Evolutionary conservation across 1,284 basidiomycete genomes (phyloP).

Genomic region (Austropuccinia psidii): DNA sequence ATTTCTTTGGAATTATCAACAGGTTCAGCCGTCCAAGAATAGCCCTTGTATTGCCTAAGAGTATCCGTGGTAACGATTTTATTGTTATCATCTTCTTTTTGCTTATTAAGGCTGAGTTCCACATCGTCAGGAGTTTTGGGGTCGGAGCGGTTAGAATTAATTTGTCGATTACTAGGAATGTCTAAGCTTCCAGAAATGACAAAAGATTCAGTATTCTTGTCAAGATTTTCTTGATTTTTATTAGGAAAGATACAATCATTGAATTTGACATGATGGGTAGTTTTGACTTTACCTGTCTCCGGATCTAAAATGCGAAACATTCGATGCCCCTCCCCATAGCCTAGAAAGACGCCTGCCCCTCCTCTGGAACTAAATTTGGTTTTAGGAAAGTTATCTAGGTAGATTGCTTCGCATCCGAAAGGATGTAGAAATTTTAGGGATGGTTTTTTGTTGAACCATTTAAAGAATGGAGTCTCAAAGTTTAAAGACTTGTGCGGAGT

Average conservation of each 20-base stretch:
- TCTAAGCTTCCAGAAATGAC: too few species aligned
- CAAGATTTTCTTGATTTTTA: too few species aligned
- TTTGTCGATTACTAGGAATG: too few species aligned
- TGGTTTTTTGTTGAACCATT: background rate
- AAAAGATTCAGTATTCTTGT: too few species aligned
- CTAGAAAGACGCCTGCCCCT: background rate
- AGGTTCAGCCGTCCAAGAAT: background rate
- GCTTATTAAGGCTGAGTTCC: too few species aligned
- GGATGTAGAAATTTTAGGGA: background rate
- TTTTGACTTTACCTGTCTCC: background rate
- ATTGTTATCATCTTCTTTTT: too few species aligned
- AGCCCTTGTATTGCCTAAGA: too few species aligned
- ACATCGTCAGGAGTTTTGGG: too few species aligned
- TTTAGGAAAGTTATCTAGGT: background rate
- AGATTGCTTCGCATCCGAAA: background rate
- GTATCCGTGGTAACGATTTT: too few species aligned
- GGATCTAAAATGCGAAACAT: background rate
- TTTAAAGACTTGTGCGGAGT: background rate
- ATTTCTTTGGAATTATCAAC: background rate
- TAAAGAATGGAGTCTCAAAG: background rate
- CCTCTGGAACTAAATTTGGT: background rate
- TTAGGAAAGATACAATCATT: background rate
- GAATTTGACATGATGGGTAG: constrained; percentile 4
- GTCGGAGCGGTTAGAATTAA: too few species aligned
- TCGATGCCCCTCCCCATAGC: background rate